phyloP scores from a whole-genome alignment of 495 filamentous ascomycete genomes.

The Hypoxylon trugodes region DNA sequence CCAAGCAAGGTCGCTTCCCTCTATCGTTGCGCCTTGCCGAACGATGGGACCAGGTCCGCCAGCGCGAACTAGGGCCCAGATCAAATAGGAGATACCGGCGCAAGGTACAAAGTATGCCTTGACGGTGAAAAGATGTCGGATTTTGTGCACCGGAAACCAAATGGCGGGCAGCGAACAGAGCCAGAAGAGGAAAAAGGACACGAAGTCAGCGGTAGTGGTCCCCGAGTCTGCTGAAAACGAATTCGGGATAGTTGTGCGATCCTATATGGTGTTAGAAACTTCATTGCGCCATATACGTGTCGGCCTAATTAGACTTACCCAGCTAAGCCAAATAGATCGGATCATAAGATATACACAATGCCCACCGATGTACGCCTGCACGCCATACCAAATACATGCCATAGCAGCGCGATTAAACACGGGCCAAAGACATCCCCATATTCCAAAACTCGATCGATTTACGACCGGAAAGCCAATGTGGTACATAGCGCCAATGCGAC shows the following conservation, averaged over 20 bases:
- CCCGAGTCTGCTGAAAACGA: slow-evolving; percentile 69
- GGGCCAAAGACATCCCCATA: slow-evolving; percentile 90
- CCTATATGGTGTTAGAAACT: slow-evolving; percentile 42
- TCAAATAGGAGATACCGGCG: slow-evolving; percentile 87
- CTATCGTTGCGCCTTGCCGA: slow-evolving; percentile 67
- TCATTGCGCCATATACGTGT: background rate
- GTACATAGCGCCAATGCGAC: slow-evolving; percentile 89
- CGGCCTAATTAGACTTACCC: slow-evolving; percentile 44
- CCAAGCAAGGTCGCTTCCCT: slow-evolving; percentile 80
- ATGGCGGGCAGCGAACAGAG: slow-evolving; percentile 80
- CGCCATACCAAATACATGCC: slow-evolving; percentile 89
- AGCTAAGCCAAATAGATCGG: slow-evolving; percentile 75
- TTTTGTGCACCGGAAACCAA: slow-evolving; percentile 80
- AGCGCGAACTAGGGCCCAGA: slow-evolving; percentile 86
- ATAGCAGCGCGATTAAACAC: slow-evolving; percentile 90
- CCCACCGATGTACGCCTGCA: slow-evolving; percentile 86
- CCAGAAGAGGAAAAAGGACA: slow-evolving; percentile 89
- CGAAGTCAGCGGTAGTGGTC: slow-evolving; percentile 77
- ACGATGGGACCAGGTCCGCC: slow-evolving; percentile 88
- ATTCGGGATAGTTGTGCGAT: slow-evolving; percentile 68
- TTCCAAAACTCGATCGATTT: slow-evolving; percentile 77
- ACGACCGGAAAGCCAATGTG: slow-evolving; percentile 89
- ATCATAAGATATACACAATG: slow-evolving; percentile 86
- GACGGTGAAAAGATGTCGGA: slow-evolving; percentile 89
- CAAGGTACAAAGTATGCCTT: slow-evolving; percentile 87